Conservation (phyloP, 225 moss, liverwort and hornwort genomes). For the Sphagnum contortum region DNA sequence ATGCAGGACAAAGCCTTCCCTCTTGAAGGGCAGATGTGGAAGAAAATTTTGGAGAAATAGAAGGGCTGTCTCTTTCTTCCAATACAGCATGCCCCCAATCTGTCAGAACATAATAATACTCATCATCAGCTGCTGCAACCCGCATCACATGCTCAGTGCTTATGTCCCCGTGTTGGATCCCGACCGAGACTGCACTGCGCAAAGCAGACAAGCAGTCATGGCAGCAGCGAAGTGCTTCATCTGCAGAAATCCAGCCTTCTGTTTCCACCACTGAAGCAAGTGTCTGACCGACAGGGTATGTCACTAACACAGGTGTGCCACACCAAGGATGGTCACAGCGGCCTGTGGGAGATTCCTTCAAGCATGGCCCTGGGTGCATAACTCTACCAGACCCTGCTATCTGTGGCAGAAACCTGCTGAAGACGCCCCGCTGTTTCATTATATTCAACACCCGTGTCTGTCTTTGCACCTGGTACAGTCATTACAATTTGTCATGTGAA, state of each 20-base stretch:
- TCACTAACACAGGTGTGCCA: conserved; percentile 92
- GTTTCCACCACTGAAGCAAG: conserved; percentile 77
- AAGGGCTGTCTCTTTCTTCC: conserved; percentile 91
- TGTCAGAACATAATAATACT: conserved; percentile 73
- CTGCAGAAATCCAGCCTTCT: conserved; percentile 78
- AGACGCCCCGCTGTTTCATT: conserved; percentile 88
- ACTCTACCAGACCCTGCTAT: conserved; percentile 92
- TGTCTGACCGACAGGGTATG: conserved; percentile 84
- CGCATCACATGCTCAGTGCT: conserved; percentile 95
- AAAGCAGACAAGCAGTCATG: conserved; percentile 90
- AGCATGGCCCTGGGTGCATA: conserved; percentile 96
- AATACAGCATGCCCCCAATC: conserved; percentile 98
- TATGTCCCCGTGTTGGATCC: conserved; percentile 92
- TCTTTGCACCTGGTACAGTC: conserved; percentile 61
- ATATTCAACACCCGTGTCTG: conserved; percentile 90
- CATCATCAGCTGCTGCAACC: conserved; percentile 84
- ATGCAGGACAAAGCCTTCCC: conserved; percentile 88
- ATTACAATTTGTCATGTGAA: too few species aligned
- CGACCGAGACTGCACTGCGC: conserved; percentile 74
- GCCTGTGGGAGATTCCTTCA: conserved; percentile 80
- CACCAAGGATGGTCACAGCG: conserved; percentile 99
- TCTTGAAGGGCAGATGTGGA: conserved; percentile 94
- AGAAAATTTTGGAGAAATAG: conserved; percentile 81
- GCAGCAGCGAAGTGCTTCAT: conserved; percentile 85
- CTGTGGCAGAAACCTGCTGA: conserved; percentile 79